phyloP scores from a whole-genome alignment of 192 early-diverging fungal genomes.

The Coemansia sp. region DNA sequence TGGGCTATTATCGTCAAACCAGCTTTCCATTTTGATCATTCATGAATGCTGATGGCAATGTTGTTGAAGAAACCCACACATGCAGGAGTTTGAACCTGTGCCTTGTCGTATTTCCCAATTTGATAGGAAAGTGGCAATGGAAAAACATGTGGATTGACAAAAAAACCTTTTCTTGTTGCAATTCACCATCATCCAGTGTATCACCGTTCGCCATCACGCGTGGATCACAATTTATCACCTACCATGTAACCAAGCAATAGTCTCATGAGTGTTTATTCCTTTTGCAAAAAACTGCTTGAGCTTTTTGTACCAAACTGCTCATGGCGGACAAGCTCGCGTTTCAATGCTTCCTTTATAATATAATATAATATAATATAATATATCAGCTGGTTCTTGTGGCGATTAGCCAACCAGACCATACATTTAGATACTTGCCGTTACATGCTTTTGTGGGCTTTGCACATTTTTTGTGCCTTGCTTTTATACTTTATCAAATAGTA shows the following conservation, averaged over 20 bases:
- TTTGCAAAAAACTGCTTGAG: no score
- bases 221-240: not conserved
- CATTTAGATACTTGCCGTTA: no score
- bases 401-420: no score
- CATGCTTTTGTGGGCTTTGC: not conserved
- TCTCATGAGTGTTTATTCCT: no score
- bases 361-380: no score
- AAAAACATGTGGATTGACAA: not conserved
- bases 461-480: not conserved
- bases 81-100: not conserved
- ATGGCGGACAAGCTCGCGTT: no score
- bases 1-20: not conserved
- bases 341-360: no score
- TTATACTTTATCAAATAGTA: not conserved
- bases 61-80: not conserved
- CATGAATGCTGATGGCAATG: not conserved
- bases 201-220: not conserved
- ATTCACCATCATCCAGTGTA: not conserved
- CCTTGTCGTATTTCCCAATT: no score
- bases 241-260: no score
- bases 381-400: no score
- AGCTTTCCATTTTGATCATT: not conserved
- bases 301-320: no score
- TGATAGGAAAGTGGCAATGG: no score
- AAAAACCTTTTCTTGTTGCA: not conserved